These are phyloP conservation scores for Durio zibethinus DNA, from an alignment of 345 rosid genomes.

Conservation along the genomic window DNA sequence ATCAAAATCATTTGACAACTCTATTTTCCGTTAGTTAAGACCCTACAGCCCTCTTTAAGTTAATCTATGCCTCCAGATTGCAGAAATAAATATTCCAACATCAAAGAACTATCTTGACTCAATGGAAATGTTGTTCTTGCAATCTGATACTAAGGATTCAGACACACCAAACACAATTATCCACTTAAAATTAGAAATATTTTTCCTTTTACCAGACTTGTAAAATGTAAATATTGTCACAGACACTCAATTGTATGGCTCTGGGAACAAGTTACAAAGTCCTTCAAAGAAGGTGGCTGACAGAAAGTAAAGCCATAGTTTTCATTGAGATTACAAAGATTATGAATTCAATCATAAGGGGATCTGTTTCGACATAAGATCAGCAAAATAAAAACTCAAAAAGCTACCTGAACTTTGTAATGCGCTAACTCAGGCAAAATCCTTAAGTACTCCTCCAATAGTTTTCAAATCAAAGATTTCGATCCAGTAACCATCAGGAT, in stretches of 20 bases:
- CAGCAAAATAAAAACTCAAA: background rate
- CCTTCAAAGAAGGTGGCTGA: background rate
- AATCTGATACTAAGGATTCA: background rate
- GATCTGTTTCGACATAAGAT: background rate
- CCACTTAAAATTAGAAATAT: background rate
- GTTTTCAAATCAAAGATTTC: constrained; percentile 83
- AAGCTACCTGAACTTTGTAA: constrained; percentile 5
- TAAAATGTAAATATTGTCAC: background rate
- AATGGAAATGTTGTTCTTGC: background rate
- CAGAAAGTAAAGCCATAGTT: background rate
- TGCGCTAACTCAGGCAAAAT: constrained; percentile 38
- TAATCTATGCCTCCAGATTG: background rate
- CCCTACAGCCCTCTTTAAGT: background rate
- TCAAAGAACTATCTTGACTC: background rate
- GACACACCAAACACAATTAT: background rate
- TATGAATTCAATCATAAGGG: background rate
- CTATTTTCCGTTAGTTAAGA: background rate
- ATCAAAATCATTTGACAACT: background rate
- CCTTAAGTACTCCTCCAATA: constrained; percentile 34
- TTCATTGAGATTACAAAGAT: background rate
- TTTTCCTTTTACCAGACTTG: background rate
- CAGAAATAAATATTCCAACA: background rate
- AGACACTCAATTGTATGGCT: background rate
- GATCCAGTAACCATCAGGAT: constrained; percentile 97
- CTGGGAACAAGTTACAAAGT: background rate